Conservation (phyloP, 169 alveolate species). For the Condylostoma magnum region DNA sequence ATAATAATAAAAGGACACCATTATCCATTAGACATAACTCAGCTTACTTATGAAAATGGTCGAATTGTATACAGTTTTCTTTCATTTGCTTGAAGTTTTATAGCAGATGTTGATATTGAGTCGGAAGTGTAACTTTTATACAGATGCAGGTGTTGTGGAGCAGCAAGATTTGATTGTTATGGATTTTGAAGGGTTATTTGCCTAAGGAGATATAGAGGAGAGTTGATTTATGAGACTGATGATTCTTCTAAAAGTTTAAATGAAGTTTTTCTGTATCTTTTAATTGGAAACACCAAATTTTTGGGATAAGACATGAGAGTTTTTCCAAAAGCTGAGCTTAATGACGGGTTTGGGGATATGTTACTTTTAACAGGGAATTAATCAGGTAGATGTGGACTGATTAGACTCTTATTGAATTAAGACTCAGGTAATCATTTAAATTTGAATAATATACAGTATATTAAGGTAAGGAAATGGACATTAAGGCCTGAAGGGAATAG, state of each 20-base stretch:
- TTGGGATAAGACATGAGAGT: slow-evolving; percentile 19
- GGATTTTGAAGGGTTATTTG: slow-evolving; percentile 42
- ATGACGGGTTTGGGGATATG: slow-evolving; percentile 52
- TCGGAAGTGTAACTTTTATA: no score
- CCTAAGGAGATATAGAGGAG: slow-evolving; percentile 37
- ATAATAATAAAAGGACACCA: slow-evolving; percentile 42
- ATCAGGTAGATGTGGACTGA: slow-evolving; percentile 36
- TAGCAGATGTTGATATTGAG: slow-evolving; percentile 64
- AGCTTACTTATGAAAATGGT: slow-evolving; percentile 28
- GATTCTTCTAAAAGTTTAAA: neutral
- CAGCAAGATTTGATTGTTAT: slow-evolving; percentile 43
- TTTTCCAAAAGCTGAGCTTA: slow-evolving; percentile 39
- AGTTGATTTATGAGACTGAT: slow-evolving; percentile 14
- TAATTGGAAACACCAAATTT: slow-evolving; percentile 38
- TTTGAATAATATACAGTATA: neutral
- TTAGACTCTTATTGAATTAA: slow-evolving; percentile 22
- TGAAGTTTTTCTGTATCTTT: slow-evolving; percentile 21
- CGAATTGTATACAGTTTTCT: slow-evolving; percentile 45
- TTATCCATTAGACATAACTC: slow-evolving; percentile 42
- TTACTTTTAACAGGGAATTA: slow-evolving; percentile 25
- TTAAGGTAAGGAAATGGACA: slow-evolving; percentile 19
- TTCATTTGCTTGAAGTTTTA: slow-evolving; percentile 43
- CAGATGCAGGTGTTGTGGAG: slow-evolving; percentile 57
- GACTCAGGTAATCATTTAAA: slow-evolving; percentile 39
- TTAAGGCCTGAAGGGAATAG: neutral